Conservation (phyloP, 805 yeast species). For the Grigorovia transvaalensis region DNA sequence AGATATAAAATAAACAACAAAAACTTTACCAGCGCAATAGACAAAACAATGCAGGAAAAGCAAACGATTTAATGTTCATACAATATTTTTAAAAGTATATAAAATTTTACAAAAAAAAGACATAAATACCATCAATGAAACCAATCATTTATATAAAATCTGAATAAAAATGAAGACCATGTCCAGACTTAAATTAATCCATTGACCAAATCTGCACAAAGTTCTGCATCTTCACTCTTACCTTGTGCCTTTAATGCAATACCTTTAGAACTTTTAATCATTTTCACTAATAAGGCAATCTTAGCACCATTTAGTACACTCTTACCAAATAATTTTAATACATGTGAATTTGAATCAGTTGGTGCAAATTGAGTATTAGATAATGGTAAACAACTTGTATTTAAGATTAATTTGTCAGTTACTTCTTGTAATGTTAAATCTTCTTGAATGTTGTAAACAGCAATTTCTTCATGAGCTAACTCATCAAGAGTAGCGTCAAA, state of each 20-base stretch:
- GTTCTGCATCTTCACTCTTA: constrained; percentile 39
- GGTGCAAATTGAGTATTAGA: constrained; percentile 62
- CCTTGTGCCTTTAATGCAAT: constrained; percentile 50
- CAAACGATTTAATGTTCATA: too few relatives aligned
- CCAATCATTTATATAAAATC: not conserved
- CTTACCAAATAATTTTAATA: constrained; percentile 75
- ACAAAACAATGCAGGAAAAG: too few relatives aligned
- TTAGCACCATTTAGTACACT: constrained; percentile 33
- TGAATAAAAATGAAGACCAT: too few relatives aligned
- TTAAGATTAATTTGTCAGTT: constrained; percentile 41
- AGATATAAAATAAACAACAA: too few relatives aligned
- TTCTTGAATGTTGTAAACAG: constrained; percentile 55
- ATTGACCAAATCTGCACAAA: constrained; percentile 23
- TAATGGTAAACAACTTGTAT: constrained; percentile 58
- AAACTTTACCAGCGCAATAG: too few relatives aligned
- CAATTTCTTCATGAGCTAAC: constrained; percentile 48
- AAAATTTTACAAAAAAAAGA: not conserved
- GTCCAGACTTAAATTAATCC: constrained; percentile 13
- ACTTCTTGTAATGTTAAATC: constrained; percentile 42
- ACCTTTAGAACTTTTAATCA: constrained; percentile 41
- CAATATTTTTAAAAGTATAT: not conserved
- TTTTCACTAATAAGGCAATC: constrained; percentile 43
- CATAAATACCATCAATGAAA: not conserved
- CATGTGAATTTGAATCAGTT: constrained; percentile 46
- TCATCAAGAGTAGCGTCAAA: constrained; percentile 69